Evolutionary conservation across 768 basidiomycete species (phyloP).

Genomic region (Pisolithus albus): DNA sequence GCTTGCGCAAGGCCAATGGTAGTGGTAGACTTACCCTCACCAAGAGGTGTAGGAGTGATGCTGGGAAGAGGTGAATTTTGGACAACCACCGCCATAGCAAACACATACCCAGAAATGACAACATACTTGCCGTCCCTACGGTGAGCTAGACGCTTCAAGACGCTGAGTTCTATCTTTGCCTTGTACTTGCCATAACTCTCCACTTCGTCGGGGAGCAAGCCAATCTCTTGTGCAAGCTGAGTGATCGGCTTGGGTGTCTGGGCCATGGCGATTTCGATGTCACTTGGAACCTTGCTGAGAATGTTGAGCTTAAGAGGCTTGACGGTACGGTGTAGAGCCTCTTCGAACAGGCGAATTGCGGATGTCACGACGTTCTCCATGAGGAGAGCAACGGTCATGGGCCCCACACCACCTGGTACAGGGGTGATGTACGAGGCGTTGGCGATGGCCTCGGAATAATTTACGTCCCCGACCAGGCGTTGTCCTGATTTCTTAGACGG

Average conservation of each 20-base stretch:
- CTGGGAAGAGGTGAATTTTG: constrained; percentile 31
- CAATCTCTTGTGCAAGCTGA: constrained; percentile 82
- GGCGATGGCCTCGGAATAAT: constrained; percentile 67
- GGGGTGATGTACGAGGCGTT: constrained; percentile 92
- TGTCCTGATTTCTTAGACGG: constrained; percentile 89
- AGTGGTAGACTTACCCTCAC: constrained; percentile 98
- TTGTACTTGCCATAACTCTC: constrained; percentile 96
- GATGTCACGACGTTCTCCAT: constrained; percentile 91
- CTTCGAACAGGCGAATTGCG: constrained; percentile 76
- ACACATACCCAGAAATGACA: constrained; percentile 76
- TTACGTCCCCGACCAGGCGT: constrained; percentile 93
- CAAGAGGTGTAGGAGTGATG: constrained; percentile 93
- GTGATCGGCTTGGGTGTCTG: constrained; percentile 88
- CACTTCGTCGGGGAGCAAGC: constrained; percentile 76
- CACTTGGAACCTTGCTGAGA: constrained; percentile 83
- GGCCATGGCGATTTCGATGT: constrained; percentile 94
- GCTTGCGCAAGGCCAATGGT: constrained; percentile 97
- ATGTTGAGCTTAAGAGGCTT: constrained; percentile 76
- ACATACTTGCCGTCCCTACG: constrained; percentile 95
- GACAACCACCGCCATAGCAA: not conserved
- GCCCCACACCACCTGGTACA: constrained; percentile 97
- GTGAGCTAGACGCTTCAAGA: constrained; percentile 77
- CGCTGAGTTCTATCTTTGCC: constrained; percentile 89
- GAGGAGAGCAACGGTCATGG: constrained; percentile 99
- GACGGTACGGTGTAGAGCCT: constrained; percentile 57